Percentiles rank a stretch among this genome's conserved stretches.
phyloP scores from a whole-genome alignment of 495 filamentous ascomycete species.

The Xylaria castorea region DNA sequence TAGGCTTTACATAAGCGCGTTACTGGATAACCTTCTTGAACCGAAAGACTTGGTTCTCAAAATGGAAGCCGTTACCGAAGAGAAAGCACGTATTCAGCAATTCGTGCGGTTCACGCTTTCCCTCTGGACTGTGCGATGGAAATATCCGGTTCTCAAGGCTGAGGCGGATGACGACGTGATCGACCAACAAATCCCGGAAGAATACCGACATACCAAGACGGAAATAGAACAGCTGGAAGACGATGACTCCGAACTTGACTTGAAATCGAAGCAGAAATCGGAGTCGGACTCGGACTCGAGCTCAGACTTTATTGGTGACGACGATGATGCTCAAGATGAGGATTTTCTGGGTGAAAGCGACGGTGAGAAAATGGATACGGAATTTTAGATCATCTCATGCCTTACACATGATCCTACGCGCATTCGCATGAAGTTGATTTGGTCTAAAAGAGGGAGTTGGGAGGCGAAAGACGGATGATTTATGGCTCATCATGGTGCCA shows the following conservation, averaged over 20 bases:
- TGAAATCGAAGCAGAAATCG: not conserved
- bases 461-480: too few relatives aligned
- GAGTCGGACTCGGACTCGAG: not conserved
- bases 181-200: not conserved
- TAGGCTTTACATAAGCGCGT: conserved; percentile 18
- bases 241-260: not conserved
- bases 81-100: not conserved
- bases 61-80: not conserved
- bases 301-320: not conserved
- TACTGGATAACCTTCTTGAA: conserved; percentile 13
- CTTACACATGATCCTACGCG: not conserved
- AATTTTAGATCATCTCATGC: not conserved
- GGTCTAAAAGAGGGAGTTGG: not conserved
- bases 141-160: not conserved
- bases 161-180: not conserved
- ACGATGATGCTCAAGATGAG: not conserved
- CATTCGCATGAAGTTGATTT: not conserved
- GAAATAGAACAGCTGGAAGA: not conserved
- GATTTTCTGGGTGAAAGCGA: too few relatives aligned
- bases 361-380: not conserved
- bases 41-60: not conserved
- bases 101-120: not conserved
- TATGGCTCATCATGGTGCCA: not conserved
- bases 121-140: not conserved
- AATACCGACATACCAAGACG: not conserved